phyloP scores from a whole-genome alignment of 768 basidiomycete species.

The Tulasnella sp. region DNA sequence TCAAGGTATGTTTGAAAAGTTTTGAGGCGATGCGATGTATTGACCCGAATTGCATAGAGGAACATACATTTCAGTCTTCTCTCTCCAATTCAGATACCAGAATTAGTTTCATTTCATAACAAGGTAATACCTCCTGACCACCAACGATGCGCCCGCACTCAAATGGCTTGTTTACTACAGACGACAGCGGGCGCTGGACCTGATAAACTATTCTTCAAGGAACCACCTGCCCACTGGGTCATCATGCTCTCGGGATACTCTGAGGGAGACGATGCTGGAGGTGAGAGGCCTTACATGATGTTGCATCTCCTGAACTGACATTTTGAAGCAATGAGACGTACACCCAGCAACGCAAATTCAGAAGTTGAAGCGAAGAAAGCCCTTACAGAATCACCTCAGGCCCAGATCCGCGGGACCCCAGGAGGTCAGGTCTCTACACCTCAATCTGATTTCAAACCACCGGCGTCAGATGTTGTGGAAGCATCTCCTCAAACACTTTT shows the following conservation, averaged over 20 bases:
- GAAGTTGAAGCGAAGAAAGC: not conserved
- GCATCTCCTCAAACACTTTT: too few species aligned
- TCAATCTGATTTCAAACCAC: not conserved
- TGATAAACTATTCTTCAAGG: too few species aligned
- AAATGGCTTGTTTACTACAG: too few species aligned
- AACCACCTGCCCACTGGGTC: too few species aligned
- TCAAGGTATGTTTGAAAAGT: not conserved
- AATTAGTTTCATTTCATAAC: not conserved
- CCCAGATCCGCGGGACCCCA: not conserved
- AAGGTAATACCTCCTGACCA: not conserved
- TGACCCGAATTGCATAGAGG: not conserved
- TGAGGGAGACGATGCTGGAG: too few species aligned
- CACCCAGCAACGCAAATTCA: not conserved
- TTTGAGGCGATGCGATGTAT: not conserved
- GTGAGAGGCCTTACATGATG: too few species aligned
- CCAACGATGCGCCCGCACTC: too few species aligned
- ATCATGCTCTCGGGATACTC: too few species aligned
- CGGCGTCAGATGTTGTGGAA: not conserved
- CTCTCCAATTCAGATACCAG: not conserved
- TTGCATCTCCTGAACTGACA: too few species aligned
- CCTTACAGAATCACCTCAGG: not conserved
- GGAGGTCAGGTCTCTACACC: not conserved
- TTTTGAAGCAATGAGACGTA: too few species aligned
- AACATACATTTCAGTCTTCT: constrained; percentile 7
- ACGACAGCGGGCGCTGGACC: too few species aligned